Evolutionary conservation across 75 land plant genomes (phyloP).

Genomic region (Adiantum capillusveneris): DNA sequence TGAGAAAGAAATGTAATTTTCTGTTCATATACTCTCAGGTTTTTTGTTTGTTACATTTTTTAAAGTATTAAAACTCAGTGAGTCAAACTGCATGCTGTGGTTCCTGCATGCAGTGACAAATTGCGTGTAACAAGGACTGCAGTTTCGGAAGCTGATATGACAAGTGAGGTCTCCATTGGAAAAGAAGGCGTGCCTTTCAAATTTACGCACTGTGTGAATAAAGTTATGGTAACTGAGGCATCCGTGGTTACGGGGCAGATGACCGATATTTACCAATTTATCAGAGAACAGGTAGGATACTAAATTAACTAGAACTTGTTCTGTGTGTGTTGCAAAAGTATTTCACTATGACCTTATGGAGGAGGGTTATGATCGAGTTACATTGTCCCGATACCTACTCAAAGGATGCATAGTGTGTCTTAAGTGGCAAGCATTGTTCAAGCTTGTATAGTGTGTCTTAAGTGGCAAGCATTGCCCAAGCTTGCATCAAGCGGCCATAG

Average conservation of each 20-base stretch:
- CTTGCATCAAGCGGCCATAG: no score
- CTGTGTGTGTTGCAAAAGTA: no score
- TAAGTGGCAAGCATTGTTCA: no score
- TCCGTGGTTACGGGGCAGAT: constrained; percentile 65
- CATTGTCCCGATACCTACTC: no score
- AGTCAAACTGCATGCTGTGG: neutral
- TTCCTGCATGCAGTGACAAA: constrained; percentile 60
- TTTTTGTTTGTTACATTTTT: no score
- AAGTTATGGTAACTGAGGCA: constrained; percentile 60
- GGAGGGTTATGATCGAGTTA: no score
- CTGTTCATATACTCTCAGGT: no score
- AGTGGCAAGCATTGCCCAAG: no score
- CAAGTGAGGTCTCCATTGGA: constrained; percentile 57
- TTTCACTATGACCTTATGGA: no score
- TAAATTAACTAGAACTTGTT: neutral
- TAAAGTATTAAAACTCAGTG: no score
- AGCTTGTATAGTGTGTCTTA: no score
- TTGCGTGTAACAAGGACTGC: constrained; percentile 72
- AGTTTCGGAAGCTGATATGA: constrained; percentile 61
- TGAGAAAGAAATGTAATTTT: constrained; percentile 88
- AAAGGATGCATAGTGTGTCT: no score
- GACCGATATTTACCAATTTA: constrained; percentile 69
- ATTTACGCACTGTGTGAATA: constrained; percentile 81
- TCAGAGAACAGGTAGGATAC: constrained; percentile 52
- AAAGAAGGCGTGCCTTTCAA: constrained; percentile 61